Percentiles rank a stretch among this genome's conserved stretches.
phyloP scores from a whole-genome alignment of 148 eudicot species.

The Chenopodium suecicum region DNA sequence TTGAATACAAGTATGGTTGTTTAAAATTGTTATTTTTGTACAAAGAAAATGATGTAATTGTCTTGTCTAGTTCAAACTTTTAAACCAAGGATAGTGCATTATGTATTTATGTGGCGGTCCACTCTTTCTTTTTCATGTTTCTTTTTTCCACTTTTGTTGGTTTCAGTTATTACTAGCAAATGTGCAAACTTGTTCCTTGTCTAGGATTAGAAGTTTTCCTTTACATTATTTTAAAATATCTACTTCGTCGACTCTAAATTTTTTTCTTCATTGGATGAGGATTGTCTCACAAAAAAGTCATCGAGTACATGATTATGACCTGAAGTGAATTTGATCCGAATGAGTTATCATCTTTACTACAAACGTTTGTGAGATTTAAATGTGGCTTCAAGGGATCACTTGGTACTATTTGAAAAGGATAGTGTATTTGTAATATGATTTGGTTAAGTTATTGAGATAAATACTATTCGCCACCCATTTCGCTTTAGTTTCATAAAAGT shows the following conservation, averaged over 20 bases:
- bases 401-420: no score
- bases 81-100: neutral
- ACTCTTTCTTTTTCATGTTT: neutral
- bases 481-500: no score
- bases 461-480: no score
- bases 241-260: no score
- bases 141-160: neutral
- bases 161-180: neutral
- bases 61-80: slow-evolving; percentile 2
- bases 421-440: no score
- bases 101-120: neutral
- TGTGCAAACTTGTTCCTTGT: neutral
- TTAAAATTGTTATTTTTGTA: neutral
- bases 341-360: no score
- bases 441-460: no score
- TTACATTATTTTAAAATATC: neutral
- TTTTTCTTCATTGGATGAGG: no score
- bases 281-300: no score
- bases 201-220: neutral
- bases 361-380: no score
- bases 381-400: no score
- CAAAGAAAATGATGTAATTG: slow-evolving; percentile 3
- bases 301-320: no score
- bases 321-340: neutral
- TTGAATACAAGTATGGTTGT: neutral